A percentile compares a stretch with the other conserved stretches of the same genome.
Conservation (phyloP, 1,284 basidiomycete species). For the Malassezia psittaci region DNA sequence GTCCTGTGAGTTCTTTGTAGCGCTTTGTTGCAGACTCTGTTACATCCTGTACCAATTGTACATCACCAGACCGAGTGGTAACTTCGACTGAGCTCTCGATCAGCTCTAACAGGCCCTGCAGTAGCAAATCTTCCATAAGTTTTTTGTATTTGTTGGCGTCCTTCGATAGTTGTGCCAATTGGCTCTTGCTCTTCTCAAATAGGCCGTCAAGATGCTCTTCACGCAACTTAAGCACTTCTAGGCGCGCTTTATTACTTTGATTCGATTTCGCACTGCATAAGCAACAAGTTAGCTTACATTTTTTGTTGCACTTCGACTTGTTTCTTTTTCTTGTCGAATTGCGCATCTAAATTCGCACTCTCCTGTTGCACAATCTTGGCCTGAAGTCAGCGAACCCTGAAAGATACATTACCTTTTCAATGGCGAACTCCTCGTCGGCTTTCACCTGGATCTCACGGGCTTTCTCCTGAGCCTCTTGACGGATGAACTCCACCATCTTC, state of each 20-base stretch:
- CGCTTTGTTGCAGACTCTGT: constrained; percentile 57
- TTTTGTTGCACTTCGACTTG: constrained; percentile 42
- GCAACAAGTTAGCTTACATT: constrained; percentile 27
- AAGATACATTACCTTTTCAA: constrained; percentile 30
- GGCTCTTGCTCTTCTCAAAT: constrained; percentile 64
- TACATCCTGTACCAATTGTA: constrained; percentile 52
- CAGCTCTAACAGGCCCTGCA: constrained; percentile 55
- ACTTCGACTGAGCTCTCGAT: constrained; percentile 38
- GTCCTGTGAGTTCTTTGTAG: constrained; percentile 68
- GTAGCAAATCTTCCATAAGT: constrained; percentile 53
- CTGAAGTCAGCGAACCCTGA: constrained; percentile 4
- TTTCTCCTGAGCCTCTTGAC: constrained; percentile 47
- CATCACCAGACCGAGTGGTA: constrained; percentile 33
- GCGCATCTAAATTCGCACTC: constrained; percentile 37
- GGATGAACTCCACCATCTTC: constrained; percentile 64
- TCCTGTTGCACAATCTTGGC: constrained; percentile 46
- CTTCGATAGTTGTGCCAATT: constrained; percentile 59
- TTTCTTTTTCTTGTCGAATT: constrained; percentile 46
- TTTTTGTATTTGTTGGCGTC: constrained; percentile 56
- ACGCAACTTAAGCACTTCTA: constrained; percentile 77
- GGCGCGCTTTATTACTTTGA: constrained; percentile 82
- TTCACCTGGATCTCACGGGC: constrained; percentile 48
- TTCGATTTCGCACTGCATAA: constrained; percentile 75
- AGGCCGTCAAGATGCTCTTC: constrained; percentile 86
- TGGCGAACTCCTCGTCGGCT: constrained; percentile 47